A percentile compares a stretch with the other conserved stretches of the same genome.
Evolutionary conservation across 345 rosid species (phyloP).

Genomic region (Syzygium grande): DNA sequence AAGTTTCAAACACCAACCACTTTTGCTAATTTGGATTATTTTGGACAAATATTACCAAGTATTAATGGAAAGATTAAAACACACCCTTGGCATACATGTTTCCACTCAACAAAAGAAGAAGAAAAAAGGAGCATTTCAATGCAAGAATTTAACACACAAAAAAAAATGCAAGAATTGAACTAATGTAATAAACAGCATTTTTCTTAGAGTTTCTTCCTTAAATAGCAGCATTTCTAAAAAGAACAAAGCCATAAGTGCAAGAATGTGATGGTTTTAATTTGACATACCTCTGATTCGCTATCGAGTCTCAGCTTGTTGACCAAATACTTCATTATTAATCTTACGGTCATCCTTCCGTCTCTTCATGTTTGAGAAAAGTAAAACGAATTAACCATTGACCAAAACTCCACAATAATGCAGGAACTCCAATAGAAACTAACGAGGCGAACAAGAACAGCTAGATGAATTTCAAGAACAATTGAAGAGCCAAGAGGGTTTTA

Average conservation of each 20-base stretch:
- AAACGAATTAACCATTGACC: neutral
- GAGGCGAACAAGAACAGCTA: neutral
- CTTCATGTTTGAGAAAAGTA: constrained; percentile 20
- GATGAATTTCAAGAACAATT: neutral
- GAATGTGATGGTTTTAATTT: neutral
- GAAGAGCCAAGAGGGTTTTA: neutral
- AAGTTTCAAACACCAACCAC: neutral
- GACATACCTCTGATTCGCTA: constrained; percentile 89
- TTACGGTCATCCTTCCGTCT: constrained; percentile 92
- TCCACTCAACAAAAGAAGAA: neutral
- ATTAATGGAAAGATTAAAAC: neutral
- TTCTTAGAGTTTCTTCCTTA: neutral
- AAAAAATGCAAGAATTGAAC: neutral
- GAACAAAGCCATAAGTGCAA: constrained; percentile 2
- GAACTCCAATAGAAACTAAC: neutral
- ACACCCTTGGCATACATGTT: neutral
- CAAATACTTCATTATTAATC: constrained; percentile 83
- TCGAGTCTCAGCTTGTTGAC: constrained; percentile 82
- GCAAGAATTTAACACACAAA: neutral
- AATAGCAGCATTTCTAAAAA: neutral
- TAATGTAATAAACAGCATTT: neutral
- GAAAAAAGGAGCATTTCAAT: neutral
- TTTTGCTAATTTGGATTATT: neutral
- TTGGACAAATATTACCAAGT: neutral
- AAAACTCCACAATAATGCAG: neutral